Evolutionary conservation across 768 basidiomycete species (phyloP).

Genomic region (Lentinula aciculospora): DNA sequence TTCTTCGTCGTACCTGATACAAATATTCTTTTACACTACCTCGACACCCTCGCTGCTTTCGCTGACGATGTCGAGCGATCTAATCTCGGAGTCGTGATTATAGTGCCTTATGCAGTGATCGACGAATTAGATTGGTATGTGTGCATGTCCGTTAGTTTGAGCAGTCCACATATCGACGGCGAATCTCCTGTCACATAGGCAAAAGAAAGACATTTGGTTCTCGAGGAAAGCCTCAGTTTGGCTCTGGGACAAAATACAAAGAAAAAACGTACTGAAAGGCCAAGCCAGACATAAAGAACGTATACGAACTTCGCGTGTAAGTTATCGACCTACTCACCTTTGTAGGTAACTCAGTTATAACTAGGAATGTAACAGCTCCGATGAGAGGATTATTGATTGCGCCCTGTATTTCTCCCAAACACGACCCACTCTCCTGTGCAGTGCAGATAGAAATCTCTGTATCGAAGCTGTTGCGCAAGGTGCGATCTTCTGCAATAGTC

Average conservation of each 20-base stretch:
- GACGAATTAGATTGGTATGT: conserved; percentile 71
- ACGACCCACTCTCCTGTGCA: conserved; percentile 53
- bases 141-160: neutral
- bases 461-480: conserved; percentile 44
- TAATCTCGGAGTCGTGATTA: conserved; percentile 45
- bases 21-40: conserved; percentile 67
- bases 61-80: conserved; percentile 52
- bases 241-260: conserved; percentile 57
- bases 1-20: conserved; percentile 68
- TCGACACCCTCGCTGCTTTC: conserved; percentile 60
- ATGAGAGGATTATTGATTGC: conserved; percentile 72
- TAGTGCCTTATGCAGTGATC: conserved; percentile 73
- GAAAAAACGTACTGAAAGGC: conserved; percentile 49
- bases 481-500: conserved; percentile 18
- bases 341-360: neutral
- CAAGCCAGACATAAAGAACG: conserved; percentile 64
- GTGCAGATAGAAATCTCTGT: conserved; percentile 63
- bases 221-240: conserved; percentile 67
- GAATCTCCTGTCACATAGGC: conserved; percentile 22
- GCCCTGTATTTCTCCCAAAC: conserved; percentile 50
- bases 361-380: conserved; percentile 39
- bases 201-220: conserved; percentile 52
- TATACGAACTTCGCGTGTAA: conserved; percentile 55
- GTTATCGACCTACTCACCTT: conserved; percentile 27
- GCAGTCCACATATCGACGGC: neutral